A percentile compares a stretch with the other conserved stretches of the same genome.
These are phyloP conservation scores for Saccharomyces cerevisiae DNA, from an alignment of 805 yeast species.

Conservation along the genomic window DNA sequence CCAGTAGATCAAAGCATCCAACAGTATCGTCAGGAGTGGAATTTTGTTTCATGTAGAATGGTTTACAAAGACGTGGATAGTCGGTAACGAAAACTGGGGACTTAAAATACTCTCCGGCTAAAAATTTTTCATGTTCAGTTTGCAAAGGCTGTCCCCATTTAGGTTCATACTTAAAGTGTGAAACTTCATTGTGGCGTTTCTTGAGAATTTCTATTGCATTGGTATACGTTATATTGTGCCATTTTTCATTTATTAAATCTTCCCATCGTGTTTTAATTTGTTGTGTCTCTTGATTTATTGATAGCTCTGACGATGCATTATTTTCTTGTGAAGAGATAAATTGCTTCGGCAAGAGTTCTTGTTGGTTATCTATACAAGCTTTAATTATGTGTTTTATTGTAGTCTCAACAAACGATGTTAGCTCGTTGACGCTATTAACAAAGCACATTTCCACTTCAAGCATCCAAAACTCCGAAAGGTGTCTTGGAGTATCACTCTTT, in stretches of 20 bases:
- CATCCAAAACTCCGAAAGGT: constrained; percentile 96
- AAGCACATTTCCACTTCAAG: constrained; percentile 83
- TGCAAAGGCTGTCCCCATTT: constrained; percentile 66
- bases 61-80: constrained; percentile 72
- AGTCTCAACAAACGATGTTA: constrained; percentile 58
- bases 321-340: constrained; percentile 4
- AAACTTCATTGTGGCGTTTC: constrained; percentile 27
- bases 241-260: constrained; percentile 37
- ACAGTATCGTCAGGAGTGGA: constrained; percentile 46
- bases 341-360: constrained; percentile 15
- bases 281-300: constrained; percentile 7
- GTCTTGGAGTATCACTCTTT: constrained; percentile 81
- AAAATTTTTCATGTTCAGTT: constrained; percentile 87
- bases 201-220: constrained; percentile 58
- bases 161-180: constrained; percentile 37
- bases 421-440: constrained; percentile 45
- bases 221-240: constrained; percentile 68
- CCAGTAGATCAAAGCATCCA: constrained; percentile 79
- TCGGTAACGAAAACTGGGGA: constrained; percentile 84
- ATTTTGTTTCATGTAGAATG: constrained; percentile 81
- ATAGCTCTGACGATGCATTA: constrained; percentile 8
- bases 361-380: constrained; percentile 22
- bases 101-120: constrained; percentile 59
- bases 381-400: constrained; percentile 52
- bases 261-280: constrained; percentile 51